A percentile compares a stretch with the other conserved stretches of the same genome.
These are phyloP conservation scores for Strobilomyces confusus DNA, from an alignment of 768 basidiomycete genomes.

Conservation along the genomic window DNA sequence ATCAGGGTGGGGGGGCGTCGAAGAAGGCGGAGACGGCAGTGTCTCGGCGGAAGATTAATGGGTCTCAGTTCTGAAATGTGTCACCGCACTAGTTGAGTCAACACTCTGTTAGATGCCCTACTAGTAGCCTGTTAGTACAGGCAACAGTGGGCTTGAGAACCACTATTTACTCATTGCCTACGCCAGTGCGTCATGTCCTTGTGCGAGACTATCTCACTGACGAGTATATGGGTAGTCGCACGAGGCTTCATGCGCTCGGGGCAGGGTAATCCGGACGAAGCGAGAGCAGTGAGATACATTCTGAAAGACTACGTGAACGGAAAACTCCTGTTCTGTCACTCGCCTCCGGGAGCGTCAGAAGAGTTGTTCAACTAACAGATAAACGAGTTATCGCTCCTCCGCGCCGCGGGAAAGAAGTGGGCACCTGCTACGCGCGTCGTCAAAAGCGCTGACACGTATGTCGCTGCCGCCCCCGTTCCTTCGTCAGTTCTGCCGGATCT, in stretches of 20 bases:
- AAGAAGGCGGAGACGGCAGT: slow-evolving; percentile 83
- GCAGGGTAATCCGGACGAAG: slow-evolving; percentile 96
- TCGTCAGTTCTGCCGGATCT: slow-evolving; percentile 10
- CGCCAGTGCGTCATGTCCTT: slow-evolving; percentile 66
- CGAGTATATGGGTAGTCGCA: slow-evolving; percentile 56
- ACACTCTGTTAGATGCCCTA: too few relatives aligned
- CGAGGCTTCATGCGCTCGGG: slow-evolving; percentile 90
- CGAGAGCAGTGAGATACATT: slow-evolving; percentile 85
- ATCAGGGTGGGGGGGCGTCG: slow-evolving; percentile 59
- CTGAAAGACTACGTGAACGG: slow-evolving; percentile 98
- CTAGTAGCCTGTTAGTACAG: too few relatives aligned
- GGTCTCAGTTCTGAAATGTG: too few relatives aligned
- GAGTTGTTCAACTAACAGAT: slow-evolving; percentile 73
- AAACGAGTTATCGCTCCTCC: slow-evolving; percentile 54
- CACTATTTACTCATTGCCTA: slow-evolving; percentile 80
- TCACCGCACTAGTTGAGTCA: too few relatives aligned
- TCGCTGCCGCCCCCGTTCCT: slow-evolving; percentile 31
- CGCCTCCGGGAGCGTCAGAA: slow-evolving; percentile 69
- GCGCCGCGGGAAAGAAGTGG: slow-evolving; percentile 74
- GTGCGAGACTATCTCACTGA: slow-evolving; percentile 4
- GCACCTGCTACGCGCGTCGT: slow-evolving; percentile 85
- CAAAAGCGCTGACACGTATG: slow-evolving; percentile 81
- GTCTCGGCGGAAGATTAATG: slow-evolving; percentile 76
- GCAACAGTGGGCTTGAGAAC: too few relatives aligned
- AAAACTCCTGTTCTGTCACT: slow-evolving; percentile 85